Base-by-base conservation (phyloP, 2,329 filamentous ascomycete species). In the Rhinocladiella mackenziei region DNA sequence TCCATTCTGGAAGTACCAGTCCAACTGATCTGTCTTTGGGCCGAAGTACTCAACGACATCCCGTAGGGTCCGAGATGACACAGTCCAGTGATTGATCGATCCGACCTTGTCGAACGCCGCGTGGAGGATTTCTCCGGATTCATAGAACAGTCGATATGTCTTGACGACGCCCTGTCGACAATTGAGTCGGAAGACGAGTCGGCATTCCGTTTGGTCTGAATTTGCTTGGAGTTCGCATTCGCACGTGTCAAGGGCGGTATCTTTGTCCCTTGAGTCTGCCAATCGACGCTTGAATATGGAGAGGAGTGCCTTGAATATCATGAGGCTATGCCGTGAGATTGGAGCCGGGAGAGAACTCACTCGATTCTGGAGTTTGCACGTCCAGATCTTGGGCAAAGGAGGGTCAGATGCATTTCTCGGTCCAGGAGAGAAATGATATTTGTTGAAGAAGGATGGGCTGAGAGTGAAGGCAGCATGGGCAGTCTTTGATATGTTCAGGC, bases 41-140 rank as follows among this genome's bases (percentile, higher is more conserved):
- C 77, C 78, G 54, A 83, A 83, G 59, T 81, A 80, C 40, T 83
- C 79, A 19, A 77, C 73, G 48, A 81, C 77, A 53, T 81, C 77
- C 57, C 73, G 72, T 25, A 83, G 62, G 10, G 77, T 71, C 17
- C 69, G 67, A 3, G 80, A 71, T 31, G 75, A 71, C 43, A 81
- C 76, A 30, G 63, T 70, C 78, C 80, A 83, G 28, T 72, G 66
- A 50, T 81, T 82, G 11, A 66, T 70, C 2, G 77, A 72, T 18
- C 67, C 66, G 10, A 67, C 70, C 28, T 69, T 71, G 62, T 83
- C 78, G 60, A 83, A 83, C 0, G 81, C 65, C 2, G 80, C 80
- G 60, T 82, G 78, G 64, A 81, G 77, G 28, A 80, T 71, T 43
- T 79, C 73, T 7, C 73, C 72, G 11, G 77, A 68, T 58, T 83